Evolutionary conservation across 2,329 filamentous ascomycete species (phyloP).

Genomic region (Ophiostoma sp.): DNA sequence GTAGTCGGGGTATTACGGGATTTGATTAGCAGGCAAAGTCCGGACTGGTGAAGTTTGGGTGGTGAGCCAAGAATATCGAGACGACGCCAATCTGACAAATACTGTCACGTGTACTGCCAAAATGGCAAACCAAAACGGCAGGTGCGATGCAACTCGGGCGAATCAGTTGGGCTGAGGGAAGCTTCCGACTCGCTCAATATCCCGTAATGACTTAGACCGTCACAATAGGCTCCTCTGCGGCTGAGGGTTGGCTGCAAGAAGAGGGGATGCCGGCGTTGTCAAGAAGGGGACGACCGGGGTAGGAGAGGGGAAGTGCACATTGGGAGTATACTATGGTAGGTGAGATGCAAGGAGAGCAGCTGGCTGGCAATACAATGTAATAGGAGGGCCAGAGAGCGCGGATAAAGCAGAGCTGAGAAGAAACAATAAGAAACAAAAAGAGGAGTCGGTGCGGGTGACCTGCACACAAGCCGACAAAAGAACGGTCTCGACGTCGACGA

Average conservation of each 20-base stretch:
- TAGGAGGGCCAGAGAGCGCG: not conserved
- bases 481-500: conserved; percentile 3
- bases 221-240: not conserved
- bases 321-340: not conserved
- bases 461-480: not conserved
- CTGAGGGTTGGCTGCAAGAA: not conserved
- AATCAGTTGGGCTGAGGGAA: not conserved
- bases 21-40: not conserved
- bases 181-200: not conserved
- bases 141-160: not conserved
- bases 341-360: not conserved
- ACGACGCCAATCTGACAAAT: not conserved
- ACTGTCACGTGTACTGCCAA: not conserved
- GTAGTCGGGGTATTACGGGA: not conserved
- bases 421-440: not conserved
- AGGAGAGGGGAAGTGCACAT: not conserved
- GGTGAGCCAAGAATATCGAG: not conserved
- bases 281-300: conserved; percentile 4
- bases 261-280: not conserved
- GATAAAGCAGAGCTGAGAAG: not conserved
- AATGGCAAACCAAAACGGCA: not conserved
- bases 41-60: not conserved
- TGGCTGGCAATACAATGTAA: not conserved
- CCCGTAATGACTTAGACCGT: not conserved
- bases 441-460: not conserved